Percentiles rank a stretch among this genome's conserved stretches.
Evolutionary conservation across 164 flowering plant genomes (phyloP).

Genomic region (Houttuynia cordata): DNA sequence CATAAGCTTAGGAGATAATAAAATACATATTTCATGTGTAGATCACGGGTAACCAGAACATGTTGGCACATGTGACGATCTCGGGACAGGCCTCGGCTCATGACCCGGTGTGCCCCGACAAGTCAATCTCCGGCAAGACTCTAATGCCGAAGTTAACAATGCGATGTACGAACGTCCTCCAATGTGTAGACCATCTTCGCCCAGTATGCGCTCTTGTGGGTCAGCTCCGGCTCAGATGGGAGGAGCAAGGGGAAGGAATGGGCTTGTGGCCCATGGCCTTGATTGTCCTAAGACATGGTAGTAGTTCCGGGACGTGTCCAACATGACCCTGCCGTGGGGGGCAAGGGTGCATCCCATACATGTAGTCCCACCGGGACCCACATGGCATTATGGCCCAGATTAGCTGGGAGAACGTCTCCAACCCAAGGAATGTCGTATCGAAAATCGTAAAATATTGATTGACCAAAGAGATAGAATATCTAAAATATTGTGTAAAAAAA

Average conservation of each 20-base stretch:
- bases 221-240: conserved; percentile 70
- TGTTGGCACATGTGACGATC: conserved; percentile 72
- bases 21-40: too few relatives aligned
- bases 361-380: conserved; percentile 35
- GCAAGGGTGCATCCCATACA: conserved; percentile 50
- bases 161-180: conserved; percentile 40
- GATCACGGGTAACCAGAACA: conserved; percentile 91
- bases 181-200: conserved; percentile 46
- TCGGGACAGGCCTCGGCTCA: conserved; percentile 93
- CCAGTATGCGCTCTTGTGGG: conserved; percentile 63
- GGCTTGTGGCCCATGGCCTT: conserved; percentile 61
- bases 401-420: conserved; percentile 79
- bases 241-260: conserved; percentile 78
- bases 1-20: too few relatives aligned
- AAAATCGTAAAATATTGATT: too few relatives aligned
- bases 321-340: conserved; percentile 53
- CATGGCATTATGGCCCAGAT: conserved; percentile 33
- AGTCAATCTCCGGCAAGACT: conserved; percentile 77
- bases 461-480: too few relatives aligned
- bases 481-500: too few relatives aligned
- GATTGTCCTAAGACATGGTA: conserved; percentile 57
- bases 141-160: conserved; percentile 63
- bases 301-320: conserved; percentile 75
- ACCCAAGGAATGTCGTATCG: too few relatives aligned
- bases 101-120: conserved; percentile 87